Conservation (phyloP, 306 rosid species). For the Medicago ruthenica region DNA sequence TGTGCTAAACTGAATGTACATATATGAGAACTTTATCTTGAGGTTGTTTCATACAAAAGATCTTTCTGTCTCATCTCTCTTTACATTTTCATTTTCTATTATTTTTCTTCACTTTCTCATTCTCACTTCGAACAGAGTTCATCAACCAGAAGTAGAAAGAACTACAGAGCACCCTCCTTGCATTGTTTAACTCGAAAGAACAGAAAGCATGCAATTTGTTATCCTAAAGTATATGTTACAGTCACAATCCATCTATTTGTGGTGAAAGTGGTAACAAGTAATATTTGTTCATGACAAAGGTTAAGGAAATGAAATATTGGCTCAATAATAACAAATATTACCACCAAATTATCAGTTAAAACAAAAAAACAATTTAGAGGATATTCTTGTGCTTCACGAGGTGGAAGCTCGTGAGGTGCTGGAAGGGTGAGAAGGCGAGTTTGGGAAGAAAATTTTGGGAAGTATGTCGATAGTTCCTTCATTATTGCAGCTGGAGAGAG, state of each 20-base stretch:
- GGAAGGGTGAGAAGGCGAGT: constrained; percentile 94
- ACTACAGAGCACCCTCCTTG: constrained; percentile 7
- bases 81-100: constrained; percentile 6
- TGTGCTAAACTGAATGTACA: neutral
- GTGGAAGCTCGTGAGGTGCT: constrained; percentile 96
- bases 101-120: constrained; percentile 15
- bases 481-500: constrained; percentile 94
- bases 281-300: constrained; percentile 22
- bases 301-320: constrained; percentile 32
- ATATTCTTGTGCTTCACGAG: constrained; percentile 99
- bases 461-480: constrained; percentile 90
- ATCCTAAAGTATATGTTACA: constrained; percentile 16
- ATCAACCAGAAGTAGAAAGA: constrained; percentile 29
- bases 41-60: constrained; percentile 16
- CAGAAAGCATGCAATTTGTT: constrained; percentile 37
- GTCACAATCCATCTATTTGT: constrained; percentile 29
- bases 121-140: constrained; percentile 13
- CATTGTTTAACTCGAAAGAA: constrained; percentile 20
- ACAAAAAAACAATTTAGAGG: constrained; percentile 54
- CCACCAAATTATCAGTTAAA: constrained; percentile 38
- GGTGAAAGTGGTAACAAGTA: constrained; percentile 18
- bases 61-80: constrained; percentile 3
- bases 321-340: constrained; percentile 33
- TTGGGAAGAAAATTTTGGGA: constrained; percentile 87
- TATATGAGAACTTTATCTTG: constrained; percentile 5